Evolutionary conservation across 495 filamentous ascomycete species (phyloP).

Genomic region (Daldinia concentrica): DNA sequence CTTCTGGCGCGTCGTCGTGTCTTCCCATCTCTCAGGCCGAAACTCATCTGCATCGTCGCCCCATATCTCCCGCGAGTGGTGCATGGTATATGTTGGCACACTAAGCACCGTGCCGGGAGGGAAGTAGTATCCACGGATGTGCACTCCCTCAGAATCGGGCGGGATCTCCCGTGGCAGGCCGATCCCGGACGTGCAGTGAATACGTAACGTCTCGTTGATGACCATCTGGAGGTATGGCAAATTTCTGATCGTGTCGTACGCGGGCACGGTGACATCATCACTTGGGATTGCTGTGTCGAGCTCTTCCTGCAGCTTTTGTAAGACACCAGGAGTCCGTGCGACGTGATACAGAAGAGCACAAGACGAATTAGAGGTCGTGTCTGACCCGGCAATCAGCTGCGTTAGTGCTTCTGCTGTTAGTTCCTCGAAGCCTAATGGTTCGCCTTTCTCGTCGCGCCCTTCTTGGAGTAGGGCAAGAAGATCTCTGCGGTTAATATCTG

Average conservation of each 20-base stretch:
- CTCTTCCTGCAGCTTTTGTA: conserved; percentile 74
- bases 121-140: conserved; percentile 69
- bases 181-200: conserved; percentile 88
- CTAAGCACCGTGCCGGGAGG: conserved; percentile 78
- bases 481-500: conserved; percentile 71
- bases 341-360: conserved; percentile 87
- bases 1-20: conserved; percentile 71
- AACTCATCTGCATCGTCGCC: conserved; percentile 81
- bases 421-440: conserved; percentile 77
- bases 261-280: conserved; percentile 67
- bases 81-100: conserved; percentile 88
- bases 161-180: conserved; percentile 87
- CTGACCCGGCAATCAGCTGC: conserved; percentile 88
- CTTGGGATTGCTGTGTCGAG: conserved; percentile 74
- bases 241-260: conserved; percentile 75
- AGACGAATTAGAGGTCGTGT: conserved; percentile 89
- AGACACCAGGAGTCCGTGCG: conserved; percentile 73
- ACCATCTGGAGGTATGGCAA: conserved; percentile 80
- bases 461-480: conserved; percentile 87
- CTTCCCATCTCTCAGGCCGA: conserved; percentile 78
- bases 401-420: conserved; percentile 89
- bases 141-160: conserved; percentile 58
- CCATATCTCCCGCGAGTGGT: conserved; percentile 86
- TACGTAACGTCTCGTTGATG: conserved; percentile 89
- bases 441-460: conserved; percentile 81